Evolutionary conservation across 768 basidiomycete genomes (phyloP), one percentile per base, ranked within the genome.

Genomic region (Butyriboletus loyo): DNA sequence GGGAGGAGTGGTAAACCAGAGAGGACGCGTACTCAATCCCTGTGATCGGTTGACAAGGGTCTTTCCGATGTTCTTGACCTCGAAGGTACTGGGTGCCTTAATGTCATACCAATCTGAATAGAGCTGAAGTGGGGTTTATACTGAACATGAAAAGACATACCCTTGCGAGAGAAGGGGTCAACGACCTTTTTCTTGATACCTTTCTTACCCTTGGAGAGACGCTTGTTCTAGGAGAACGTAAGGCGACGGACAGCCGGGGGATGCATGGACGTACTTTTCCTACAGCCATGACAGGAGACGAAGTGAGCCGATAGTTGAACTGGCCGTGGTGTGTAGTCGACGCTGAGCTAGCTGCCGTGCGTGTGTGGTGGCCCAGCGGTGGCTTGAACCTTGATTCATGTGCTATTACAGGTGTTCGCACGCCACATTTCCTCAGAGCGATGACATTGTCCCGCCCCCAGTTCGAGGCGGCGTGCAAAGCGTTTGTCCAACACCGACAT

Each of bases 171-270:
- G 89, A 99, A 97, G 59, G 97, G 94, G 83, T 99, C 97, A 58
- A 99, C 93, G 72, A 97, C 94, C 87, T 98, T 97, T 82, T 98
- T 99, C 93, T 99, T 99, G 81, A 98, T 87, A 73, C 92, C 93
- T 81, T 95, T 95, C 84, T 95, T 95, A 67, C 93, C 93, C 80
- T 97, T 97, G 45, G 93, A 94, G 64, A 95, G 84, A 72, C 93
- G 87, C 79, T 99, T 99, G 80, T 98, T 98, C 92, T 98, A 62
- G 14, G 44, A 14, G 38, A 34, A 44, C 9, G 37, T 59, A 24
- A 60, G 53, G 22, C 10, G 15, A 45, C 39, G 22, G 21, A 41
- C 14, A 38, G 19, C 4, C 11, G 7, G 8, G 25, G 15, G 14
- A 43, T 7, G 24, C 3, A 6, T 25, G 34, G 28, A 71, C 83